Evolutionary conservation across 169 alveolate species (phyloP).

Genomic region (Theileria orientalis): DNA sequence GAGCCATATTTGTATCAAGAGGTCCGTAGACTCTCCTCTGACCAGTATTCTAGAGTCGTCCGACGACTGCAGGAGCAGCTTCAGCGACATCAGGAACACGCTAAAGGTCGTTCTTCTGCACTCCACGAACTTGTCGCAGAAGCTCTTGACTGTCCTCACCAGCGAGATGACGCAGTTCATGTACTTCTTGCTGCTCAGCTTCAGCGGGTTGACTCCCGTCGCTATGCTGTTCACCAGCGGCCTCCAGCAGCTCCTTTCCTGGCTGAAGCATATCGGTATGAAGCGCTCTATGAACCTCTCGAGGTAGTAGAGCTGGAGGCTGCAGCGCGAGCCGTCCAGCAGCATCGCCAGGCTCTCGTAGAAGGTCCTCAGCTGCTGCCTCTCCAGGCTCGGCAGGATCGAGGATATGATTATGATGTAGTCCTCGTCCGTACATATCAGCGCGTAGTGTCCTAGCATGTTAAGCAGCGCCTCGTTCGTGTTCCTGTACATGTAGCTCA

Average conservation of each 20-base stretch:
- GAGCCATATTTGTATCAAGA: slow-evolving; percentile 60
- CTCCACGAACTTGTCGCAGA: slow-evolving; percentile 42
- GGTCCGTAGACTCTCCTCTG: slow-evolving; percentile 52
- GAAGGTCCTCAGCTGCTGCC: slow-evolving; percentile 1
- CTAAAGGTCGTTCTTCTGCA: slow-evolving; percentile 38
- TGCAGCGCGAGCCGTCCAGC: slow-evolving; percentile 25
- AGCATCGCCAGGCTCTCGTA: slow-evolving; percentile 34
- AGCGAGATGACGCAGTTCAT: slow-evolving; percentile 32
- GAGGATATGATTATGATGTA: slow-evolving; percentile 44
- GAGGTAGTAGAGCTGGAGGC: slow-evolving; percentile 19
- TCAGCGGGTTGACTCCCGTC: slow-evolving; percentile 32
- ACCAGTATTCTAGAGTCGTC: slow-evolving; percentile 62
- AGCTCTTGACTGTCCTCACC: slow-evolving; percentile 55
- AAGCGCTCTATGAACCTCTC: slow-evolving; percentile 59
- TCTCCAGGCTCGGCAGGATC: slow-evolving; percentile 21
- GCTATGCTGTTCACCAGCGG: slow-evolving; percentile 19
- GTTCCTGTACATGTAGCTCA: slow-evolving; percentile 14
- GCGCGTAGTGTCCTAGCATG: slow-evolving; percentile 44
- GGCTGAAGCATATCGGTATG: slow-evolving; percentile 58
- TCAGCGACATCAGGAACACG: slow-evolving; percentile 45
- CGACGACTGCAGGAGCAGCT: slow-evolving; percentile 47
- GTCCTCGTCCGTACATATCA: slow-evolving; percentile 52
- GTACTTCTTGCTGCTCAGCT: slow-evolving; percentile 36
- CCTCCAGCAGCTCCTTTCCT: slow-evolving; percentile 40
- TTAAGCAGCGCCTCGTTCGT: slow-evolving; percentile 19